A percentile compares a stretch with the other conserved stretches of the same genome.
Conservation (phyloP, 495 filamentous ascomycete genomes). For the Aspergillus nanangensis region DNA sequence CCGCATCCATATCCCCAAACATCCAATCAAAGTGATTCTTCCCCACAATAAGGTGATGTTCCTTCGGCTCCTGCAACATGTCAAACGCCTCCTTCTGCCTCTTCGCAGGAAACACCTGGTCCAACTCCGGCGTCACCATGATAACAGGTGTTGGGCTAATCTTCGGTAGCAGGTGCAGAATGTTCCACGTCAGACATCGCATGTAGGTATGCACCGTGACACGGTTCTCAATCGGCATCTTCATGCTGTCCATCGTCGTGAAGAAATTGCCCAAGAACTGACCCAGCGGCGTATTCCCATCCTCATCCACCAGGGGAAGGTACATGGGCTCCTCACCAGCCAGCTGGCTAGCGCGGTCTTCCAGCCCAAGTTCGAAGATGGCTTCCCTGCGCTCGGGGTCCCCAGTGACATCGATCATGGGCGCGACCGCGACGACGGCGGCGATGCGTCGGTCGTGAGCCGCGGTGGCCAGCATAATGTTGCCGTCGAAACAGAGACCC, state of each 20-base stretch:
- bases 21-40: neutral
- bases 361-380: neutral
- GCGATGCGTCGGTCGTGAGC: neutral
- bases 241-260: neutral
- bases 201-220: neutral
- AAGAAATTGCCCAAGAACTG: neutral
- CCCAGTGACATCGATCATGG: neutral
- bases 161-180: neutral
- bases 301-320: neutral
- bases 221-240: neutral
- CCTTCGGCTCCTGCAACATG: neutral
- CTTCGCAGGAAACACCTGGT: neutral
- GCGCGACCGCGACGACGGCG: neutral
- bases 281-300: neutral
- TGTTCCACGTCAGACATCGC: neutral
- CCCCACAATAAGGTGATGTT: no score
- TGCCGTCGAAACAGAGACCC: neutral
- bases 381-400: neutral
- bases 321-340: conserved; percentile 1
- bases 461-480: neutral
- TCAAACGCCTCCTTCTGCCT: neutral
- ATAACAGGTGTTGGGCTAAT: neutral
- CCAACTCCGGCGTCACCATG: neutral
- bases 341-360: neutral
- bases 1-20: neutral